A percentile compares a stretch with the other conserved stretches of the same genome.
Evolutionary conservation across 768 basidiomycete species (phyloP).

Genomic region (Trametes sanguinea): DNA sequence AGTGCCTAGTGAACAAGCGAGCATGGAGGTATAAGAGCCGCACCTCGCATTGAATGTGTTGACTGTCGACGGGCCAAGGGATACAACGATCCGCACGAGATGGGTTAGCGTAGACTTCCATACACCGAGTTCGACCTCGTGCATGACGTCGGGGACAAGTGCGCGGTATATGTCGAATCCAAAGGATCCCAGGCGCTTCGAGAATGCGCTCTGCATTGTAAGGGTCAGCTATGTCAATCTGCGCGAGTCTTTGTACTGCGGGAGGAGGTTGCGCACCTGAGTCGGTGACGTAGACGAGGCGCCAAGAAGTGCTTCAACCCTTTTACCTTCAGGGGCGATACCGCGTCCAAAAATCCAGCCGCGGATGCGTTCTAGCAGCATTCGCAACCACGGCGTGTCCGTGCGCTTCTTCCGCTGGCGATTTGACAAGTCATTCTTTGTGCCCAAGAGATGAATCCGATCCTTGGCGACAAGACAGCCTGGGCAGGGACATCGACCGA

Average conservation of each 20-base stretch:
- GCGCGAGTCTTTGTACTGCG: too few species aligned
- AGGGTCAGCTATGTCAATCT: background rate
- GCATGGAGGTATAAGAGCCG: too few species aligned
- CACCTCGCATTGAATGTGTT: constrained; percentile 23
- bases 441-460: constrained; percentile 35
- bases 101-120: constrained; percentile 32
- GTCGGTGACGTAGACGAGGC: constrained; percentile 1
- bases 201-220: background rate
- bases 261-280: constrained; percentile 6
- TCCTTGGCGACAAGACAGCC: constrained; percentile 36
- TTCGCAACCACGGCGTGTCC: constrained; percentile 3
- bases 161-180: background rate
- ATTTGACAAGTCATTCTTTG: background rate
- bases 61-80: background rate
- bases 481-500: constrained; percentile 44
- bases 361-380: constrained; percentile 11
- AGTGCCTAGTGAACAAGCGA: too few species aligned
- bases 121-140: constrained; percentile 37
- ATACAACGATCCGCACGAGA: constrained; percentile 27
- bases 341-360: constrained; percentile 21
- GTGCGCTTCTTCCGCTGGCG: constrained; percentile 1
- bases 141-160: constrained; percentile 31
- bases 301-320: background rate
- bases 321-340: background rate
- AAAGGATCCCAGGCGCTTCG: background rate